phyloP scores from a whole-genome alignment of 192 early-diverging fungal genomes.

The Thamnidium elegans region DNA sequence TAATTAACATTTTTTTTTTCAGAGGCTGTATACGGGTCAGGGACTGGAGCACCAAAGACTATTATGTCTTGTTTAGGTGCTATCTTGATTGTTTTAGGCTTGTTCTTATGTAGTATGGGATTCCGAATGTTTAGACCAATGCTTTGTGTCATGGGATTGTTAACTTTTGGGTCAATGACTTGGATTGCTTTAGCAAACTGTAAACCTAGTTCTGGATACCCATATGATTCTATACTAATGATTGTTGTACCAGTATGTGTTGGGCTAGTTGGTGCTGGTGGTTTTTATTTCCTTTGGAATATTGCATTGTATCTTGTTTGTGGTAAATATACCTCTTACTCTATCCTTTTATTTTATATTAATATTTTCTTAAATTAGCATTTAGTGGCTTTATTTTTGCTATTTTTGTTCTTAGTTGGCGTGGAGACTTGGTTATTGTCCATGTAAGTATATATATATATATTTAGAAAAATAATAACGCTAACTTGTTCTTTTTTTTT shows the following conservation, averaged over 20 bases:
- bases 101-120: slow-evolving; percentile 46
- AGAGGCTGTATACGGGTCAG: slow-evolving; percentile 17
- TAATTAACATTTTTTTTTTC: too few relatives aligned
- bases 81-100: slow-evolving; percentile 40
- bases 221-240: slow-evolving; percentile 8
- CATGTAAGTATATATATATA: not conserved
- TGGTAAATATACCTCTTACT: not conserved
- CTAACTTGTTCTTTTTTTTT: too few relatives aligned
- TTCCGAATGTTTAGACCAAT: slow-evolving; percentile 46
- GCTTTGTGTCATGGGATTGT: slow-evolving; percentile 43
- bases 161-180: slow-evolving; percentile 39
- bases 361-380: not conserved
- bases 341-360: too few relatives aligned
- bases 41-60: slow-evolving; percentile 20
- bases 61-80: slow-evolving; percentile 37
- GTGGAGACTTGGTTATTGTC: slow-evolving; percentile 26
- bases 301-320: not conserved
- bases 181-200: slow-evolving; percentile 25
- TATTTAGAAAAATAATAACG: too few relatives aligned
- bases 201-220: slow-evolving; percentile 25
- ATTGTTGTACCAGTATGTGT: slow-evolving; percentile 18
- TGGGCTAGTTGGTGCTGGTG: slow-evolving; percentile 16
- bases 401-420: slow-evolving; percentile 27
- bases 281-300: slow-evolving; percentile 45
- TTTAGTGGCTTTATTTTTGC: slow-evolving; percentile 34